A percentile compares a stretch with the other conserved stretches of the same genome.
Evolutionary conservation across 2,329 filamentous ascomycete genomes (phyloP).

Genomic region (Talaromyces islandicus): DNA sequence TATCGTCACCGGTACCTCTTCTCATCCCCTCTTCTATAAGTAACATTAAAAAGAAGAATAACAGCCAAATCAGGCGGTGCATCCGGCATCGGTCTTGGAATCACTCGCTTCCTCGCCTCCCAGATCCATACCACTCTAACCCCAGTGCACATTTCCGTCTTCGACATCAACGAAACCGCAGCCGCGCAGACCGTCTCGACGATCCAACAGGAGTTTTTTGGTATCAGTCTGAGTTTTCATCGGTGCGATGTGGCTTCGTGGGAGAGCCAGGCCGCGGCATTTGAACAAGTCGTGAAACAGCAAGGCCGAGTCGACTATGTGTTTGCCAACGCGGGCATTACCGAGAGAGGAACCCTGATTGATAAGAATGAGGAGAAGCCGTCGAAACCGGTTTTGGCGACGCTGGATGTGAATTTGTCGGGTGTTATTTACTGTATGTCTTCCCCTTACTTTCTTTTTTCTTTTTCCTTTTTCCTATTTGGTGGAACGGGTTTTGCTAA

Average conservation of each 20-base stretch:
- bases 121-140: conserved; percentile 12
- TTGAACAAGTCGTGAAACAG: conserved; percentile 25
- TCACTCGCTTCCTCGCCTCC: conserved; percentile 25
- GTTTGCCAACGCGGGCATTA: conserved; percentile 37
- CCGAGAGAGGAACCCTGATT: conserved; percentile 25
- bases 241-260: conserved; percentile 29
- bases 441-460: too few relatives aligned
- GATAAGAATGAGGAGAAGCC: conserved; percentile 20
- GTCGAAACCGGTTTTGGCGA: conserved; percentile 19
- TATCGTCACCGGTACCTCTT: conserved; percentile 23
- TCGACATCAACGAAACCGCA: conserved; percentile 25
- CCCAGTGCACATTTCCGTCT: conserved; percentile 25
- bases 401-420: conserved; percentile 30
- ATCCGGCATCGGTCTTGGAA: conserved; percentile 31
- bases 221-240: conserved; percentile 21
- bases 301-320: conserved; percentile 39
- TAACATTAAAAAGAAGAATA: background rate
- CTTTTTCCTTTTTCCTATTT: too few relatives aligned
- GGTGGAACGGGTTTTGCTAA: background rate
- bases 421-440: conserved; percentile 43
- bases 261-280: conserved; percentile 30
- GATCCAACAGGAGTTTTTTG: conserved; percentile 21
- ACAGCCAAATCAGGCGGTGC: conserved; percentile 22
- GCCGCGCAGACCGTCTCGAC: conserved; percentile 15
- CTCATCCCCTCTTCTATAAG: background rate